Percentiles rank a stretch among this genome's conserved stretches.
phyloP scores from a whole-genome alignment of 2,329 filamentous ascomycete genomes.

The Venturiaceae sp. region DNA sequence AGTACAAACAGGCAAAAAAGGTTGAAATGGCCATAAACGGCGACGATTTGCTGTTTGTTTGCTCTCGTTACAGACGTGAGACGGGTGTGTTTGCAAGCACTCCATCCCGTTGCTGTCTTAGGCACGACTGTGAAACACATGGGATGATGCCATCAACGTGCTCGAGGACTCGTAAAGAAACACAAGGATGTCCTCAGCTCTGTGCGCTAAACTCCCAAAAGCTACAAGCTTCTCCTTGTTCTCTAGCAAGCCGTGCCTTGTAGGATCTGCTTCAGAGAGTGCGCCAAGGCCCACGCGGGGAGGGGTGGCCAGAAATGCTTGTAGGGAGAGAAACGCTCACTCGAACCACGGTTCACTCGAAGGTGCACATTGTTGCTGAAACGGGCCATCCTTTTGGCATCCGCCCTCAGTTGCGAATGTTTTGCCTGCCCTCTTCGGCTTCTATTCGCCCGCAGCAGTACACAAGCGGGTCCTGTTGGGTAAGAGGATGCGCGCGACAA shows the following conservation, averaged over 20 bases:
- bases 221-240: not conserved
- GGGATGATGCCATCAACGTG: slow-evolving; percentile 5
- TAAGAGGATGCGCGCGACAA: not conserved
- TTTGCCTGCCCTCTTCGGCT: not conserved
- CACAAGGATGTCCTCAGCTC: not conserved
- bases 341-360: not conserved
- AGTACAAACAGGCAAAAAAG: no score
- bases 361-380: not conserved
- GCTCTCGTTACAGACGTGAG: not conserved
- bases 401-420: not conserved
- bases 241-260: not conserved
- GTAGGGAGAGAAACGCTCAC: not conserved
- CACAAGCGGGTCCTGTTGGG: not conserved
- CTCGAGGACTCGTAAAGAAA: not conserved
- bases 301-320: not conserved
- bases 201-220: not conserved
- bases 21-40: no score
- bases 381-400: not conserved
- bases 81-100: not conserved
- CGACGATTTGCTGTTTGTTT: not conserved
- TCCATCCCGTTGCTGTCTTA: not conserved
- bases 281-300: not conserved
- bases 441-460: not conserved
- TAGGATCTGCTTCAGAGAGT: not conserved
- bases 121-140: not conserved